These are phyloP conservation scores for Suillus occidentalis DNA, from an alignment of 768 basidiomycete species.

Conservation along the genomic window DNA sequence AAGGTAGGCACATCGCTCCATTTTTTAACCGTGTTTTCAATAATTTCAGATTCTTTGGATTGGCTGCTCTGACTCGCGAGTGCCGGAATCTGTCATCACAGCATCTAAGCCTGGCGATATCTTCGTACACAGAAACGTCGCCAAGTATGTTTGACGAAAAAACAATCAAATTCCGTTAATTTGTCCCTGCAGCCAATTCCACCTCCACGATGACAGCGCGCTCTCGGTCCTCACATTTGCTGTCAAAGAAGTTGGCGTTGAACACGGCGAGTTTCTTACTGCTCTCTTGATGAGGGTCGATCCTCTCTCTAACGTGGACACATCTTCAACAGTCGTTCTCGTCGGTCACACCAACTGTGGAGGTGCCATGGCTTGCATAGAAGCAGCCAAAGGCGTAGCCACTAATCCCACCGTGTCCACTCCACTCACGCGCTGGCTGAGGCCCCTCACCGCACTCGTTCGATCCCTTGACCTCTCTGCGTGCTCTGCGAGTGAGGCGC, in stretches of 20 bases:
- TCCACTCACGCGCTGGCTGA: constrained; percentile 70
- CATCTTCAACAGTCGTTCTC: constrained; percentile 56
- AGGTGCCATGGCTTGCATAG: constrained; percentile 61
- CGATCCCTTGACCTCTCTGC: constrained; percentile 44
- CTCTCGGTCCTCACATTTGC: constrained; percentile 76
- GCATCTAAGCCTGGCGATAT: constrained; percentile 79
- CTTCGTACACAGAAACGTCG: constrained; percentile 88
- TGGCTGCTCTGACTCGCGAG: constrained; percentile 85
- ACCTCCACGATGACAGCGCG: constrained; percentile 66
- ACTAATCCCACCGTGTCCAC: constrained; percentile 26
- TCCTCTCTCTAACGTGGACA: constrained; percentile 8
- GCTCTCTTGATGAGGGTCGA: constrained; percentile 31
- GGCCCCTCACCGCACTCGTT: constrained; percentile 57
- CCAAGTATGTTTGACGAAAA: constrained; percentile 57
- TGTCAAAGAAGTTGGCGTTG: constrained; percentile 63
- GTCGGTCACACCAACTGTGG: constrained; percentile 86
- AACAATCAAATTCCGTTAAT: not conserved
- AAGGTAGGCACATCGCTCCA: constrained; percentile 45
- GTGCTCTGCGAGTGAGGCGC: constrained; percentile 36
- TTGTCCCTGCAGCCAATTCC: constrained; percentile 59
- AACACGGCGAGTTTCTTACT: constrained; percentile 65
- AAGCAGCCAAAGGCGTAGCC: constrained; percentile 39
- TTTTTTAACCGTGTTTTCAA: not conserved
- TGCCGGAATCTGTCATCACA: constrained; percentile 79
- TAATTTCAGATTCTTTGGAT: constrained; percentile 68